Percentiles rank a stretch among this genome's conserved stretches.
phyloP scores from a whole-genome alignment of 2,329 filamentous ascomycete species.

The Huntiella bhutanensis region DNA sequence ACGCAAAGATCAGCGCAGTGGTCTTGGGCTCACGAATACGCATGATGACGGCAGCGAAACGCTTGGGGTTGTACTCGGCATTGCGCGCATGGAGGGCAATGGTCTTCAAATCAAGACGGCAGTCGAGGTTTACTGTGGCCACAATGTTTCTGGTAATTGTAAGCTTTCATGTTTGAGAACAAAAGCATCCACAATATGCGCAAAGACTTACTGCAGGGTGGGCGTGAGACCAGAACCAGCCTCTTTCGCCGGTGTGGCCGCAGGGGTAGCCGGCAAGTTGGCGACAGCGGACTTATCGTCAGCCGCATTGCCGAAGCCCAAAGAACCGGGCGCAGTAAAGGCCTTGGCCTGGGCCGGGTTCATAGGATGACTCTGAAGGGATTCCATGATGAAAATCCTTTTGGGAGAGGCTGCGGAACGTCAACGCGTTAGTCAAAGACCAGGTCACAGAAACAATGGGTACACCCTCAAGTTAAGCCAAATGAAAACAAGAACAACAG shows the following conservation, averaged over 20 bases:
- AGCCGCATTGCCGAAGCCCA: slow-evolving; percentile 66
- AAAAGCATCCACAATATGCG: slow-evolving; percentile 17
- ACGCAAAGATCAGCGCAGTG: slow-evolving; percentile 92
- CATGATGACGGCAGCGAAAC: slow-evolving; percentile 99
- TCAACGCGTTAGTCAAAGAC: too few species aligned
- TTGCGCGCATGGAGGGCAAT: slow-evolving; percentile 96
- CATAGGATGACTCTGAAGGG: slow-evolving; percentile 75
- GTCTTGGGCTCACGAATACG: slow-evolving; percentile 98
- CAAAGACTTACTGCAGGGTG: slow-evolving; percentile 83
- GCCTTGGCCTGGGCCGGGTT: slow-evolving; percentile 88
- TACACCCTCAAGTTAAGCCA: too few species aligned
- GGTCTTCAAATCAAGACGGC: slow-evolving; percentile 93
- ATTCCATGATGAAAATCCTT: slow-evolving; percentile 47
- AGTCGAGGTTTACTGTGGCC: slow-evolving; percentile 94
- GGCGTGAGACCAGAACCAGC: slow-evolving; percentile 75
- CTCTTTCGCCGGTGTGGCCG: slow-evolving; percentile 68
- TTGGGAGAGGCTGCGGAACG: too few species aligned
- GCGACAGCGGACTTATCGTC: slow-evolving; percentile 34
- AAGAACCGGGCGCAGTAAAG: slow-evolving; percentile 79
- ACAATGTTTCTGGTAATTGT: slow-evolving; percentile 80
- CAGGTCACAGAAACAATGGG: too few species aligned
- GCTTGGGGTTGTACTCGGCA: slow-evolving; percentile 97
- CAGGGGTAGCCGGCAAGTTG: slow-evolving; percentile 77
- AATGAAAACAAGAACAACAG: too few species aligned
- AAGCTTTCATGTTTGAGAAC: slow-evolving; percentile 17